A percentile compares a stretch with the other conserved stretches of the same genome.
phyloP scores from a whole-genome alignment of 2,329 filamentous ascomycete genomes.

The Ceratocystis lukuohia region DNA sequence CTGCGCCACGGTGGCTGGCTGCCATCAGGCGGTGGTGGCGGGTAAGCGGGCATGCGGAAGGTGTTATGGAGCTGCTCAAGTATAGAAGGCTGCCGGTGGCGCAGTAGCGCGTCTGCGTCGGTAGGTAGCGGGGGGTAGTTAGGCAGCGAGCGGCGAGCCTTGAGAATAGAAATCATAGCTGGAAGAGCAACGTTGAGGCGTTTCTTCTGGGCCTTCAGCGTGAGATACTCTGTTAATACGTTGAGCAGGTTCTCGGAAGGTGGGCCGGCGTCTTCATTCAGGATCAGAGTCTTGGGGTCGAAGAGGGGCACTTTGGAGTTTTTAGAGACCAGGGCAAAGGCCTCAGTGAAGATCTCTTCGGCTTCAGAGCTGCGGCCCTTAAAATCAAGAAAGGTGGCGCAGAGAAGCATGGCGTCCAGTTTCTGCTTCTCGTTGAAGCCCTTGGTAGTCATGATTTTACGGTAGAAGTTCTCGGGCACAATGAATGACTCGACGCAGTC shows the following conservation, averaged over 20 bases:
- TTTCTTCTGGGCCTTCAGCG: constrained; percentile 58
- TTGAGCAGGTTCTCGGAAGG: constrained; percentile 63
- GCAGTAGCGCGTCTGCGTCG: neutral
- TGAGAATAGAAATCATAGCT: constrained; percentile 72
- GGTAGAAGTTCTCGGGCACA: constrained; percentile 62
- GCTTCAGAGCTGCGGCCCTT: constrained; percentile 54
- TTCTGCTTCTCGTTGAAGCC: constrained; percentile 70
- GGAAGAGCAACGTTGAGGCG: constrained; percentile 60
- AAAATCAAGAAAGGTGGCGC: constrained; percentile 73
- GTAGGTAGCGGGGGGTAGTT: constrained; percentile 25
- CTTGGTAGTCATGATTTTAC: constrained; percentile 64
- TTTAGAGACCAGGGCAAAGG: constrained; percentile 57
- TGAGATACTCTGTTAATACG: constrained; percentile 63
- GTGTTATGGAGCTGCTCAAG: constrained; percentile 16
- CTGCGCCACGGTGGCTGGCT: constrained; percentile 52
- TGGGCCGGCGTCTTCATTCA: constrained; percentile 43
- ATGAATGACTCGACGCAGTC: constrained; percentile 59
- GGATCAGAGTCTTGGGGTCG: constrained; percentile 47
- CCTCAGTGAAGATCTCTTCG: constrained; percentile 60
- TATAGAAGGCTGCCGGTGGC: constrained; percentile 14
- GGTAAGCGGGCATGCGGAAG: constrained; percentile 48
- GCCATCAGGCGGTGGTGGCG: constrained; percentile 56
- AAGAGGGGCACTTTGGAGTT: constrained; percentile 33
- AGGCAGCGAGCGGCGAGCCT: constrained; percentile 54
- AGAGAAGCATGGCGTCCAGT: constrained; percentile 67